Evolutionary conservation across 2,329 filamentous ascomycete genomes (phyloP), one percentile per base, ranked within the genome.

Genomic region (Emergomyces pasteurianus): DNA sequence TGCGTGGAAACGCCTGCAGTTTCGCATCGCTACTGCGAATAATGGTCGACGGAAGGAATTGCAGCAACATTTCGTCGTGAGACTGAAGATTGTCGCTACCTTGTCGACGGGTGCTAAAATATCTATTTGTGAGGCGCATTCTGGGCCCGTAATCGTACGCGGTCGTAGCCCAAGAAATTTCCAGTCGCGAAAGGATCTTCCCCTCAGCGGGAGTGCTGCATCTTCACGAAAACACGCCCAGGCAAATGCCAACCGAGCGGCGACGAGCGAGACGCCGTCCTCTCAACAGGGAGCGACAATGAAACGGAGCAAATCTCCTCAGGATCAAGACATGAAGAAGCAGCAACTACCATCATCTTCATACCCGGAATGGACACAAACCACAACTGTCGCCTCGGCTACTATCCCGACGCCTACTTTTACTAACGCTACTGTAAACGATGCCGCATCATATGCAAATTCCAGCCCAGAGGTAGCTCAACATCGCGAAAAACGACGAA

Each of bases 91-190:
- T 10, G 80, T 92, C 65, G 92, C 87, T 18, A 94, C 90, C 0
- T 77, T 97, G 57, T 83, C 89, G 0, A 94, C 90, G 63, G 90
- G 90, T n/a, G 82, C 81, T 40, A 95, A 92, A 73, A 82, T 90
- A 40, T 82, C 90, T 8, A 81, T 96, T 58, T 88, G 88, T 58
- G 92, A 96, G 74, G 86, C 90, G 18, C 86, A 86, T 36, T 96
- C 92, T 0, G 88, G 90, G 0, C 90, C 92, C 1, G 92, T 97
- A 67, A 95, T 97, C 60, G 92, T 97, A 36, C 87, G 92, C 63
- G 92, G 92, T 42, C 84, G 92, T 68, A 96, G 92, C 73, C 92
- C 92, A 3, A 83, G 92, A 43, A 97, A 97, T 74, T 97, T 97
- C 73, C 91, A 95, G 73, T 88, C 91, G 10, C 83, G 92, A 58